Evolutionary conservation across 371 early-diverging fungal genomes (phyloP).

Genomic region (Actinomortierella ambigua): DNA sequence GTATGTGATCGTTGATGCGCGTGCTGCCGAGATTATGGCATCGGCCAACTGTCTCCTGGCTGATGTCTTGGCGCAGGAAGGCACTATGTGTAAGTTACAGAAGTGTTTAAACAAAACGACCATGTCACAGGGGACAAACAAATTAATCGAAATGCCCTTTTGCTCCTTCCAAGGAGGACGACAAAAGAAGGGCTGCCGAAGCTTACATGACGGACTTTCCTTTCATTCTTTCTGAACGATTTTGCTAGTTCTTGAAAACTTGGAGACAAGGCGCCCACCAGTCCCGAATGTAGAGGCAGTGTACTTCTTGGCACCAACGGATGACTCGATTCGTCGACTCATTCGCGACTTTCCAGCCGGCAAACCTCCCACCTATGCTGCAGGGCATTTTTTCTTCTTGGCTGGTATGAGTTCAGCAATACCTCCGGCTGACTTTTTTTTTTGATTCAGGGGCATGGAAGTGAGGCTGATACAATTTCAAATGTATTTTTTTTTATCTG

Average conservation of each 20-base stretch:
- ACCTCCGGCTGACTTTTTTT: neutral
- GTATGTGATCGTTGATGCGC: conserved; percentile 88
- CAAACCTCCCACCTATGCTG: conserved; percentile 32
- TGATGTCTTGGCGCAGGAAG: conserved; percentile 93
- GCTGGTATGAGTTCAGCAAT: conserved; percentile 13
- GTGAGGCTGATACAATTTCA: neutral
- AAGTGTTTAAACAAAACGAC: neutral
- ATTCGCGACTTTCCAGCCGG: conserved; percentile 43
- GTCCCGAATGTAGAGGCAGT: conserved; percentile 88
- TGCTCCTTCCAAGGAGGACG: neutral
- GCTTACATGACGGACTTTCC: neutral
- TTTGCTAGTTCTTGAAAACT: conserved; percentile 65
- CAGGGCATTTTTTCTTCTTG: conserved; percentile 42
- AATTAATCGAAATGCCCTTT: neutral
- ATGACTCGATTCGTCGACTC: conserved; percentile 67
- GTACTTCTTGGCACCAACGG: conserved; percentile 89
- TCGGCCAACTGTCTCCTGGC: conserved; percentile 84
- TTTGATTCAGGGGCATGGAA: neutral
- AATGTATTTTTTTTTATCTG: neutral
- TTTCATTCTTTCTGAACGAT: neutral
- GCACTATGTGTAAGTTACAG: conserved; percentile 68
- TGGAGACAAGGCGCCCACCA: conserved; percentile 81
- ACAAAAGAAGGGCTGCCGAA: neutral
- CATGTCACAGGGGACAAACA: neutral
- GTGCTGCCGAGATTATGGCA: conserved; percentile 82